A percentile compares a stretch with the other conserved stretches of the same genome.
phyloP scores from a whole-genome alignment of 192 early-diverging fungal species.

The Gamsiella multidivaricata region DNA sequence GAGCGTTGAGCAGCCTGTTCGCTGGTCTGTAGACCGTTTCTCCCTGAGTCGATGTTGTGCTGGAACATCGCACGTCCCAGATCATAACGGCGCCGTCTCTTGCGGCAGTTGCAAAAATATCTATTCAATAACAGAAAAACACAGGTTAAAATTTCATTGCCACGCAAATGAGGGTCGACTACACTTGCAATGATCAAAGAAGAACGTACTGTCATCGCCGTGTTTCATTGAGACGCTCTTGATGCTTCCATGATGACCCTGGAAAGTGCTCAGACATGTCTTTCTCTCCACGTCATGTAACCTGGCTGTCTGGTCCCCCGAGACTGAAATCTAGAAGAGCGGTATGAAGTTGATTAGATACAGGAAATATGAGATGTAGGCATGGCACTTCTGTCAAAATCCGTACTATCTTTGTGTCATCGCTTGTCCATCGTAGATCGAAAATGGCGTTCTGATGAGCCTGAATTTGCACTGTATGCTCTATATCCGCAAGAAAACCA shows the following conservation, averaged over 20 bases:
- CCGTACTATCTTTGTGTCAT: constrained; percentile 71
- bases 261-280: constrained; percentile 63
- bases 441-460: constrained; percentile 86
- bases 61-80: constrained; percentile 81
- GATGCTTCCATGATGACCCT: constrained; percentile 76
- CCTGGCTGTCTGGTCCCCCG: constrained; percentile 78
- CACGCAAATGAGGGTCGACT: not conserved
- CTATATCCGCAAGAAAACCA: too few relatives aligned
- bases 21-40: constrained; percentile 33
- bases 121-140: constrained; percentile 28
- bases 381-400: too few relatives aligned
- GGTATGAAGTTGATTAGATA: too few relatives aligned
- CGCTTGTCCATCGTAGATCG: constrained; percentile 81
- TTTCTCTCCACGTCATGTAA: constrained; percentile 82
- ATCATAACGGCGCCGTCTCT: constrained; percentile 80
- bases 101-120: constrained; percentile 75
- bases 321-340: constrained; percentile 68
- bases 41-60: constrained; percentile 49
- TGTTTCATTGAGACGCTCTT: constrained; percentile 74
- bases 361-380: not conserved
- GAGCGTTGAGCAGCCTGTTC: constrained; percentile 32
- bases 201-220: constrained; percentile 65
- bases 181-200: not conserved
- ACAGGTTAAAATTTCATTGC: not conserved
- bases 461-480: constrained; percentile 45